Base-by-base conservation (phyloP, 495 filamentous ascomycete genomes). In the Xylaria longipes region DNA sequence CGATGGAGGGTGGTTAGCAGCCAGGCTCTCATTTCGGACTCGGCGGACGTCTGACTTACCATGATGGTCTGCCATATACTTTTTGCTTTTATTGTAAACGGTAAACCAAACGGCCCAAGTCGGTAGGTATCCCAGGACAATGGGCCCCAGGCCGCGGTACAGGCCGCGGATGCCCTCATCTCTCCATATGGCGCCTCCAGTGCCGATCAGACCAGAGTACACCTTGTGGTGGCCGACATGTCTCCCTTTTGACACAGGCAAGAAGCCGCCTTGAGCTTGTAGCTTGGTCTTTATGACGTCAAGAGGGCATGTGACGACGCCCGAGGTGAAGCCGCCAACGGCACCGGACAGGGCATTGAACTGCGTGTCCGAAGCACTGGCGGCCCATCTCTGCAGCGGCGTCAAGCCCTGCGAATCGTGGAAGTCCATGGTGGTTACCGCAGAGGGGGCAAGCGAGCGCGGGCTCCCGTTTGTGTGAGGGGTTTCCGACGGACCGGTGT, bases 231-330 rank as follows among this genome's bases (percentile, higher is more conserved):
- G 72, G 79, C 82, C 74, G 76, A 80, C 74, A 84, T 83, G 75
- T 76, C 81, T 69, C 74, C 82, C 79, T 84, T 81, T 80, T 70
- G 80, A 74, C 27, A 77, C 63, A 1, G 80, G 79, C 43, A 76
- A 78, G 80, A 87, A 95, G 91, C 92, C 93, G 69, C 95, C 95
- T 79, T 98, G 97, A 41, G 95, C 97, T 80, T 99, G 96, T 64
- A 99, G 82, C 80, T 97, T 98, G 57, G 96, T 99, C 84, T 99
- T 99, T 78, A 99, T 98, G 64, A 99, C 96, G 86, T 99, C 96
- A 66, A 99, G 89, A 25, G 96, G 96, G 78, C 96, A 99, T 54
- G 96, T 98, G 73, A 98, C 94, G 50, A 98, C 88, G 9, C 96
- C 96, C 5, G 94, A 97, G 6, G 92, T 92, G 72, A 97, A 91